These are phyloP conservation scores for Rhodotorula sp. DNA, from an alignment of 1,284 basidiomycete species.

Conservation along the genomic window DNA sequence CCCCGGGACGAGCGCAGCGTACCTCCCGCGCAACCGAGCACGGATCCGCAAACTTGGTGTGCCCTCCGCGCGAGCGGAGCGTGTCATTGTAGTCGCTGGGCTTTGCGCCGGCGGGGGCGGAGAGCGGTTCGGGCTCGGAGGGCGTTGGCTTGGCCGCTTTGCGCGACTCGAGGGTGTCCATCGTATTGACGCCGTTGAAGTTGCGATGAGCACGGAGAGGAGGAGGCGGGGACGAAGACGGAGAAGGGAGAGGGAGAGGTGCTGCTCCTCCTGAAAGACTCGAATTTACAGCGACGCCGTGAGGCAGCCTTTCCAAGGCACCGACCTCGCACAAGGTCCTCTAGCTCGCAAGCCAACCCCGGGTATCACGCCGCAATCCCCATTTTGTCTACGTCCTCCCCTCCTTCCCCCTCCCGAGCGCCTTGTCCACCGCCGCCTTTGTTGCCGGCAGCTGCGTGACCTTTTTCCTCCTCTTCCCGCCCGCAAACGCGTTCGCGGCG, in stretches of 20 bases:
- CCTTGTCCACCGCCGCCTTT: not conserved
- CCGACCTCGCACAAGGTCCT: no score
- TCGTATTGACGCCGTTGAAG: not conserved
- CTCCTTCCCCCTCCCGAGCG: not conserved
- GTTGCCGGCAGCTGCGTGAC: not conserved
- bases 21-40: constrained; percentile 32
- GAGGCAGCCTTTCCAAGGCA: no score
- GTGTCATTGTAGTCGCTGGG: constrained; percentile 31
- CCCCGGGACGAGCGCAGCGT: not conserved
- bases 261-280: no score
- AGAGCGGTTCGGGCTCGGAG: not conserved
- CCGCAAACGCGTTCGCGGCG: constrained; percentile 77
- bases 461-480: constrained; percentile 80
- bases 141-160: not conserved
- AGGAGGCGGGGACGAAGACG: not conserved
- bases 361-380: not conserved
- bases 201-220: not conserved
- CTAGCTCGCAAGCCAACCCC: no score
- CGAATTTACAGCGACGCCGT: no score
- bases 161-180: not conserved
- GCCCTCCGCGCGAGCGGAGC: constrained; percentile 21
- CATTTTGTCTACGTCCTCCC: not conserved
- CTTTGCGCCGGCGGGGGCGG: constrained; percentile 12
- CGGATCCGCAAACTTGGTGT: constrained; percentile 38
- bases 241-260: not conserved